These are phyloP conservation scores for Agrostemma githago DNA, from an alignment of 148 eudicot genomes.

Conservation along the genomic window DNA sequence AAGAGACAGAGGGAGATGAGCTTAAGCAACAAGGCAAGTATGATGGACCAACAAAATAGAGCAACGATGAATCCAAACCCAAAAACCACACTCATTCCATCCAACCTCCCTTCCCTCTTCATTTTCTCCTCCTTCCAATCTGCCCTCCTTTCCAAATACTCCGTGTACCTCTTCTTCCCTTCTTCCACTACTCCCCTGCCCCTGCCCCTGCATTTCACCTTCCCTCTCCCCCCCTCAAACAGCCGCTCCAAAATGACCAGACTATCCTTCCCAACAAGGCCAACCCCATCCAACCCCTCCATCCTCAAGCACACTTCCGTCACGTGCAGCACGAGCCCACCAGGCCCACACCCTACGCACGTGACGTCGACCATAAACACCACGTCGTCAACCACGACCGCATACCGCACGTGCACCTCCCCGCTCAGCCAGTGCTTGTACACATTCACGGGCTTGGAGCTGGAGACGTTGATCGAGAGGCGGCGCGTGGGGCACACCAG, in stretches of 20 bases:
- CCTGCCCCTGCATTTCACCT: neutral
- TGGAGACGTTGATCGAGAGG: constrained; percentile 51
- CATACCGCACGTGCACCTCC: constrained; percentile 59
- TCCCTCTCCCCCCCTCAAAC: constrained; percentile 46
- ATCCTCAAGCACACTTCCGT: constrained; percentile 65
- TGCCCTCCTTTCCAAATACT: constrained; percentile 44
- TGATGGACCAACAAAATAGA: constrained; percentile 26
- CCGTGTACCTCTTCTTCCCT: constrained; percentile 35
- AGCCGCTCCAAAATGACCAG: constrained; percentile 48
- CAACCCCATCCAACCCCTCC: constrained; percentile 67
- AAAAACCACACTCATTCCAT: constrained; percentile 44
- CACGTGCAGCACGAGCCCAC: constrained; percentile 45
- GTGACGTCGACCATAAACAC: constrained; percentile 55
- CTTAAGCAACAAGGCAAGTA: constrained; percentile 9
- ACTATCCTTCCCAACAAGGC: constrained; percentile 62
- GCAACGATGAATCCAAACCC: constrained; percentile 26
- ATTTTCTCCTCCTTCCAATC: constrained; percentile 45
- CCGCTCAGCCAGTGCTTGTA: constrained; percentile 77
- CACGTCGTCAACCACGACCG: constrained; percentile 35
- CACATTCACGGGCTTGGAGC: constrained; percentile 49
- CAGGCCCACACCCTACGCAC: constrained; percentile 48
- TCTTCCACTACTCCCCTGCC: constrained; percentile 30
- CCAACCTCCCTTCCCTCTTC: constrained; percentile 51
- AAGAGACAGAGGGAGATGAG: constrained; percentile 5
- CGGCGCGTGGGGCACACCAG: constrained; percentile 41